Evolutionary conservation across 2,329 filamentous ascomycete genomes (phyloP).

Genomic region (Emergomyces africanus): DNA sequence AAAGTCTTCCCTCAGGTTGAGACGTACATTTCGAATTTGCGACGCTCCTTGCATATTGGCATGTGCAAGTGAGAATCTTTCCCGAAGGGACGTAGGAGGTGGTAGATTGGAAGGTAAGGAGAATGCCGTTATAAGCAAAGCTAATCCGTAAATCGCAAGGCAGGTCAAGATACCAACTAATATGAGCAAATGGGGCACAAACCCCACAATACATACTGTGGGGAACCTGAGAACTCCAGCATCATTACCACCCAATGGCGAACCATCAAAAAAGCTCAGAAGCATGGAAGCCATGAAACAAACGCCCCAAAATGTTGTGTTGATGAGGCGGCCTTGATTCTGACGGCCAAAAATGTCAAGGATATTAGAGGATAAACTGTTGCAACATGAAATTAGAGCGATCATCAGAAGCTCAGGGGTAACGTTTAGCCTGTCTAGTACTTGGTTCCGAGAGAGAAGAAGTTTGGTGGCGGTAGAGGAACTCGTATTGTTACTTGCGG

Average conservation of each 20-base stretch:
- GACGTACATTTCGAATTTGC: slow-evolving; percentile 64
- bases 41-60: slow-evolving; percentile 87
- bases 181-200: slow-evolving; percentile 87
- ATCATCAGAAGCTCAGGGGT: slow-evolving; percentile 80
- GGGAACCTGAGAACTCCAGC: slow-evolving; percentile 69
- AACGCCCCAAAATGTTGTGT: slow-evolving; percentile 78
- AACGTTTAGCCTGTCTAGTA: slow-evolving; percentile 72
- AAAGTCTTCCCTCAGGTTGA: slow-evolving; percentile 86
- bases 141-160: slow-evolving; percentile 61
- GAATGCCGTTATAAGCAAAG: slow-evolving; percentile 61
- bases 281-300: slow-evolving; percentile 80
- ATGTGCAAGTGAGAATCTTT: slow-evolving; percentile 59
- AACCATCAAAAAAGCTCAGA: slow-evolving; percentile 52
- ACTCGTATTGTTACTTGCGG: slow-evolving; percentile 20
- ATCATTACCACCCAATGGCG: slow-evolving; percentile 31
- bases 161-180: slow-evolving; percentile 67
- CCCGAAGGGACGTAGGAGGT: slow-evolving; percentile 34
- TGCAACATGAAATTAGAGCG: slow-evolving; percentile 76
- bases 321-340: slow-evolving; percentile 65
- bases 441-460: slow-evolving; percentile 36
- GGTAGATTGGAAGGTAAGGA: slow-evolving; percentile 44
- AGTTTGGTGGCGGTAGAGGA: slow-evolving; percentile 25
- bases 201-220: slow-evolving; percentile 87
- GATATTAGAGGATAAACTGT: slow-evolving; percentile 72
- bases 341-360: slow-evolving; percentile 72